Conservation (phyloP, 2,329 filamentous ascomycete genomes). For the Ceratocystis huliohia region DNA sequence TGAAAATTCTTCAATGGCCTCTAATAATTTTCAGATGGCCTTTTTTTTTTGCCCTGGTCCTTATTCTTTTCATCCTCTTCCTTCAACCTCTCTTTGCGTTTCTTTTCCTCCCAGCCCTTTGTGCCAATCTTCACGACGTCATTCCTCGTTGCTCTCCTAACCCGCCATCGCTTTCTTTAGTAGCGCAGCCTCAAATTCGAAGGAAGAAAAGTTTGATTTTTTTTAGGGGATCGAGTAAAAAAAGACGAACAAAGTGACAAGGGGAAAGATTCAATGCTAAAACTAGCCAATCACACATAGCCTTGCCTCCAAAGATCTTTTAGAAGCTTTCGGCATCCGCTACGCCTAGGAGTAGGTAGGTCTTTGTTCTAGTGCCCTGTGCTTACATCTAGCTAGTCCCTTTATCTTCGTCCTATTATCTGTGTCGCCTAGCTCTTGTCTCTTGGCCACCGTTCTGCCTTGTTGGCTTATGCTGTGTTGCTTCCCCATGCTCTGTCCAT, state of each 20-base stretch:
- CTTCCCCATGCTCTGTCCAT: background rate
- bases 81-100: background rate
- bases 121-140: background rate
- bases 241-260: background rate
- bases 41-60: background rate
- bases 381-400: background rate
- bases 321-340: background rate
- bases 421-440: background rate
- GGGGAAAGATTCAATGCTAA: background rate
- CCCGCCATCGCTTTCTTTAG: background rate
- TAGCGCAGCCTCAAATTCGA: background rate
- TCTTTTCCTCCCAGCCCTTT: background rate
- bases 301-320: background rate
- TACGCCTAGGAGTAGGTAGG: background rate
- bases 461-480: background rate
- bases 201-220: slow-evolving; percentile 4
- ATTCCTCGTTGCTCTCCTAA: background rate
- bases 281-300: background rate
- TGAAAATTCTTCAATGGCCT: background rate
- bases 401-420: background rate
- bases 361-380: background rate
- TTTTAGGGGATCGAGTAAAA: background rate
- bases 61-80: background rate
- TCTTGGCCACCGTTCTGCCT: background rate
- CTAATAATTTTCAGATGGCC: background rate